Base-by-base conservation (phyloP, 345 rosid genomes). In the Erodium maritimum region DNA sequence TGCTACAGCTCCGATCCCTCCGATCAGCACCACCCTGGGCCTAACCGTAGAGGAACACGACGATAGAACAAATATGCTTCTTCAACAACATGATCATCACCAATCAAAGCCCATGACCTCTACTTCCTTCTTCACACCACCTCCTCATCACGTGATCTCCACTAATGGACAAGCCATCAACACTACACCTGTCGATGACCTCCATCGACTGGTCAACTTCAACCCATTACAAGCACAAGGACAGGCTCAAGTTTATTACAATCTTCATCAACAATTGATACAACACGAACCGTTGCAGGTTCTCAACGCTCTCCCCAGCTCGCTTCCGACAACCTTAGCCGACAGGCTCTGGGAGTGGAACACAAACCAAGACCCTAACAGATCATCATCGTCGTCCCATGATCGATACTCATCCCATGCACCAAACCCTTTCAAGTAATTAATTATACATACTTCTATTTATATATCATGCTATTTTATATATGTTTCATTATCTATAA, bases 121-220 rank as follows among this genome's bases (percentile, higher is more conserved):
- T n/a, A n/a, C n/a, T n/a, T n/a, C n/a, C n/a, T n/a, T n/a, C n/a
- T n/a, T n/a, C n/a, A n/a, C n/a, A 29, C 37, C 37, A 29, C 37
- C 9, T 54, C 56, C 17, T 20, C n/a, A n/a, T n/a, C n/a, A n/a
- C n/a, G n/a, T n/a, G n/a, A n/a, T 20, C 24, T 42, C 2, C 11
- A 21, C 22, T 21, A 20, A 9, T 23, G 34, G 8, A 52, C 56
- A 21, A 19, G 5, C 55, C 8, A 18, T 21, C 21, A 10, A 4
- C 5, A 12, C 23, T 23, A 1, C 17, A 11, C 24, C 19, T 23
- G 5, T 54, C 2, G 56, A 54, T 54, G 56, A 54, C 17, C 56
- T 54, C 19, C 56, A 54, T 17, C 20, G 24, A 54, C 56, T 54
- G 9, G 56, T 21, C 12, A 54, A 20, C 56, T 54, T 17, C 56